A percentile compares a stretch with the other conserved stretches of the same genome.
Evolutionary conservation across 2,329 filamentous ascomycete genomes (phyloP).

Genomic region (Endocalyx cinctus): DNA sequence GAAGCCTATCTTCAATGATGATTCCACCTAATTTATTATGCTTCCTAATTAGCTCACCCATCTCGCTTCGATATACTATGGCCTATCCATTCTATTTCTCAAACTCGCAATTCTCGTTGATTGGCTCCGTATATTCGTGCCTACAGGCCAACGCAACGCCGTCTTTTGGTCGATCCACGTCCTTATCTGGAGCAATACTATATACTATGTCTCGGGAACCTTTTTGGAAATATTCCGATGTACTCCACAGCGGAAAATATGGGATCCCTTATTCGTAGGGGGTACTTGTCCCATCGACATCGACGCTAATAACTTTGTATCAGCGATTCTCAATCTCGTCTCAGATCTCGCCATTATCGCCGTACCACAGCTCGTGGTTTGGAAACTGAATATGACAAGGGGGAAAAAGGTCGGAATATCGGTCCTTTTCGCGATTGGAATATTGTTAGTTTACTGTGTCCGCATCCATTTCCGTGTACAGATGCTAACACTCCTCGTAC

Average conservation of each 20-base stretch:
- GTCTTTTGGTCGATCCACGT: constrained; percentile 5
- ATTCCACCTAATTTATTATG: no score
- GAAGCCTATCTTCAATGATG: no score
- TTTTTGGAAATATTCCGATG: constrained; percentile 14
- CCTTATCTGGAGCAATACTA: constrained; percentile 2
- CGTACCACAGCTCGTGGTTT: constrained; percentile 14
- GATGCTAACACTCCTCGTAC: no score
- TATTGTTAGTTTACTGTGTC: constrained; percentile 13
- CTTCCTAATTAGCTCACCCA: no score
- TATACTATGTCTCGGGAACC: constrained; percentile 13
- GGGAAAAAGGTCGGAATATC: constrained; percentile 10
- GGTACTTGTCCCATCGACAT: constrained; percentile 10
- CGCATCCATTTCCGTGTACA: no score
- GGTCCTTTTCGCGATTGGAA: constrained; percentile 11
- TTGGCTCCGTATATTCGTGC: constrained; percentile 9
- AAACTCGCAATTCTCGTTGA: constrained; percentile 7
- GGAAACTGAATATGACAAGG: constrained; percentile 12
- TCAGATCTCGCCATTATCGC: constrained; percentile 12
- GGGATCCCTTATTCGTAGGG: constrained; percentile 3
- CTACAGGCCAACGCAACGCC: constrained; percentile 3
- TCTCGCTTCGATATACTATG: constrained; percentile 2
- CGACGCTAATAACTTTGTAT: constrained; percentile 9
- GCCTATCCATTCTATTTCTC: constrained; percentile 1
- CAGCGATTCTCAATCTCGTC: constrained; percentile 13
- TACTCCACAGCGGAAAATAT: constrained; percentile 3